These are phyloP conservation scores for Arthrinium puccinioides DNA, from an alignment of 2,329 filamentous ascomycete species.

Conservation along the genomic window DNA sequence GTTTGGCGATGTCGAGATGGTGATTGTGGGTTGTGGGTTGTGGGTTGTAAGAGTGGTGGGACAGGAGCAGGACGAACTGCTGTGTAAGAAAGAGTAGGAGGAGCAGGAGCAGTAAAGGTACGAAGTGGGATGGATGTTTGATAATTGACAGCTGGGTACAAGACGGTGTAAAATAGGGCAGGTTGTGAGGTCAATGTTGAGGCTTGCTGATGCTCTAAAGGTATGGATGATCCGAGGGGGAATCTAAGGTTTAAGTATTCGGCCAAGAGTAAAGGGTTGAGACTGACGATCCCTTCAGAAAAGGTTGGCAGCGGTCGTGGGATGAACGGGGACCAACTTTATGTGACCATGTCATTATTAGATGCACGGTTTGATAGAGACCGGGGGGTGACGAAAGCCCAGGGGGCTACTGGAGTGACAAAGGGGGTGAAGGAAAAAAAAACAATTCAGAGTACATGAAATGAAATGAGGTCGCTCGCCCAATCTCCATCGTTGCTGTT, in stretches of 20 bases:
- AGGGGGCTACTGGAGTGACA: too few species aligned
- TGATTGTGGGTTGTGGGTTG: conserved; percentile 2
- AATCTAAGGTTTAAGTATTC: conserved; percentile 6
- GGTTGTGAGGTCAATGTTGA: background rate
- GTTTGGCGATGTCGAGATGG: conserved; percentile 3
- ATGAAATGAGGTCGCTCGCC: too few species aligned
- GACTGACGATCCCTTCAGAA: conserved; percentile 10
- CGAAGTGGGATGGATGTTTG: background rate
- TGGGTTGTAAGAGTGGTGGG: background rate
- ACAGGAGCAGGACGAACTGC: too few species aligned
- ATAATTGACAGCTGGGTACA: background rate
- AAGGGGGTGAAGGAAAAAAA: too few species aligned
- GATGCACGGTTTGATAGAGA: too few species aligned
- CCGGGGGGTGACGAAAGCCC: too few species aligned
- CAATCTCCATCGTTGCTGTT: too few species aligned
- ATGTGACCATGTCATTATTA: too few species aligned
- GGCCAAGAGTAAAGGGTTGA: conserved; percentile 5
- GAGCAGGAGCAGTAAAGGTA: background rate
- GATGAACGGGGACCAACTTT: conserved; percentile 3
- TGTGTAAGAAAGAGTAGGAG: too few species aligned
- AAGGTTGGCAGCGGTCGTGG: conserved; percentile 8
- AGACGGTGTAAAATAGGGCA: background rate
- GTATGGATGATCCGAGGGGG: too few species aligned
- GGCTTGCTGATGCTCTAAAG: too few species aligned
- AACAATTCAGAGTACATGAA: too few species aligned